Evolutionary conservation across 2,329 filamentous ascomycete species (phyloP).

Genomic region (Diaporthe aspalathi): DNA sequence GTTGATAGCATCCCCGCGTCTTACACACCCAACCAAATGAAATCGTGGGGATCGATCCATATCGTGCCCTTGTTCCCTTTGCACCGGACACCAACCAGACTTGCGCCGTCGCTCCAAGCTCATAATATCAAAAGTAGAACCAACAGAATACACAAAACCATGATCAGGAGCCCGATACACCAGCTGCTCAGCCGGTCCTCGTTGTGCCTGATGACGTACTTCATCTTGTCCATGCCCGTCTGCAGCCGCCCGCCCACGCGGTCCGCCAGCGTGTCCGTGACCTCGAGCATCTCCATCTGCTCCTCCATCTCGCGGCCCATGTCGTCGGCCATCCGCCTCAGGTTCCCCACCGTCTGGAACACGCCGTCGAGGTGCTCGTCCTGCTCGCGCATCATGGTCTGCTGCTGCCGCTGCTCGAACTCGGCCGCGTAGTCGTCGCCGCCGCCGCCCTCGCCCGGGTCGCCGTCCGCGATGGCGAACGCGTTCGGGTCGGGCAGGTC

Average conservation of each 20-base stretch:
- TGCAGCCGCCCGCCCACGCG: conserved; percentile 87
- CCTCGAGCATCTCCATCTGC: conserved; percentile 88
- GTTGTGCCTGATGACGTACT: conserved; percentile 85
- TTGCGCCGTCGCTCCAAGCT: conserved; percentile 30
- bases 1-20: not conserved
- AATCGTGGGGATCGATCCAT: conserved; percentile 13
- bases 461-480: conserved; percentile 66
- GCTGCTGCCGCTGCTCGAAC: conserved; percentile 91
- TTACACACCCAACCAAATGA: conserved; percentile 21
- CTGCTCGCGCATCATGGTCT: conserved; percentile 93
- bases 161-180: conserved; percentile 89
- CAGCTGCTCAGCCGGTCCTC: conserved; percentile 91
- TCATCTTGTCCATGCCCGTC: conserved; percentile 87
- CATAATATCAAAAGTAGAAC: conserved; percentile 78
- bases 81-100: conserved; percentile 10
- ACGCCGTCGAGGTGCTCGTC: conserved; percentile 93
- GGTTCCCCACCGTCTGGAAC: conserved; percentile 90
- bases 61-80: conserved; percentile 1
- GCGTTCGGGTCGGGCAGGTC: conserved; percentile 64
- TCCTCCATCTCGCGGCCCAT: conserved; percentile 98
- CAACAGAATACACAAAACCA: conserved; percentile 87
- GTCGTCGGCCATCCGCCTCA: conserved; percentile 89
- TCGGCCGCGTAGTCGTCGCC: conserved; percentile 76
- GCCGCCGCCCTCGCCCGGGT: conserved; percentile 56
- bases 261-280: conserved; percentile 86